Conservation (phyloP, 2,329 filamentous ascomycete species). For the Plenodomus lindquistii region DNA sequence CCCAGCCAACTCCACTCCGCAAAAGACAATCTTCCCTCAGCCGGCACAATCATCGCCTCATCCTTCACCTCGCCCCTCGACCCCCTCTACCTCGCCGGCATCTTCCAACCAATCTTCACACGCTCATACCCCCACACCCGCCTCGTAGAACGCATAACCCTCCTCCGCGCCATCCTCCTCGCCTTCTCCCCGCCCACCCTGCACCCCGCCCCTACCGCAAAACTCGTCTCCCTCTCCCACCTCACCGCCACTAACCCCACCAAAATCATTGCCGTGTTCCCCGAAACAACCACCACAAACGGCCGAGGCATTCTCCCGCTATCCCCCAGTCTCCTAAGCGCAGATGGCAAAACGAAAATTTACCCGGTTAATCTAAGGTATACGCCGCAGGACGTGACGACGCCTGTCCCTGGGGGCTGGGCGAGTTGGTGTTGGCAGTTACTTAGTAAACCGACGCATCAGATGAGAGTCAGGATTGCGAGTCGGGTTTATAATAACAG, state of each 20-base stretch:
- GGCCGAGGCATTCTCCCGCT: slow-evolving; percentile 86
- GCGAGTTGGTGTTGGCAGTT: slow-evolving; percentile 81
- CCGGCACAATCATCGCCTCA: slow-evolving; percentile 81
- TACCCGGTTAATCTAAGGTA: slow-evolving; percentile 92
- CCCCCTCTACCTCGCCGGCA: slow-evolving; percentile 88
- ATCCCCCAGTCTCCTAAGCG: slow-evolving; percentile 73
- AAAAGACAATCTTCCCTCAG: slow-evolving; percentile 70
- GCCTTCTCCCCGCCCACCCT: slow-evolving; percentile 66
- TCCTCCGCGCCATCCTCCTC: slow-evolving; percentile 73
- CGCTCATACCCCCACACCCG: slow-evolving; percentile 75
- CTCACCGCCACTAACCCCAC: slow-evolving; percentile 71
- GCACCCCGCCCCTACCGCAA: slow-evolving; percentile 34
- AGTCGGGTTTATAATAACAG: slow-evolving; percentile 64
- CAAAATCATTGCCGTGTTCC: slow-evolving; percentile 83
- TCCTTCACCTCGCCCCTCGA: slow-evolving; percentile 94
- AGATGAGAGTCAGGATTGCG: slow-evolving; percentile 87
- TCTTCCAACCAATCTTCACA: slow-evolving; percentile 96
- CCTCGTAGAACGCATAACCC: slow-evolving; percentile 74
- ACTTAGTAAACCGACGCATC: slow-evolving; percentile 81
- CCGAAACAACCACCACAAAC: slow-evolving; percentile 93
- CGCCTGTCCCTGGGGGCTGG: slow-evolving; percentile 78
- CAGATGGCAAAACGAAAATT: slow-evolving; percentile 70
- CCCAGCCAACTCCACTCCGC: slow-evolving; percentile 23
- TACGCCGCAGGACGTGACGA: slow-evolving; percentile 85
- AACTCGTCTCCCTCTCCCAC: slow-evolving; percentile 43